Base-by-base conservation (phyloP, 2,329 filamentous ascomycete genomes). In the Aspergillus quadricinctus region DNA sequence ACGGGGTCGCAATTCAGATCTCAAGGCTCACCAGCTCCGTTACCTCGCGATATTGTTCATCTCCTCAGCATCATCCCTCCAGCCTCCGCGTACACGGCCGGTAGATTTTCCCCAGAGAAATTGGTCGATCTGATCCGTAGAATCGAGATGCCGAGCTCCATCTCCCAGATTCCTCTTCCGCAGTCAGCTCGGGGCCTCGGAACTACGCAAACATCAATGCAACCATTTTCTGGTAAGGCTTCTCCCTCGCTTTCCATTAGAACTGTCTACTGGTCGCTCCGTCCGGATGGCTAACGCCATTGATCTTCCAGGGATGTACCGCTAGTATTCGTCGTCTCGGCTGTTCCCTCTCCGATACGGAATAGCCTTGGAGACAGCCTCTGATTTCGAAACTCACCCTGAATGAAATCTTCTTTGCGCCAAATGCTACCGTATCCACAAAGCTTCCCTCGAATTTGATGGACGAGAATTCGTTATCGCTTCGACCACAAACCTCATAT, bases 111-210 rank as follows among this genome's bases (percentile, higher is more conserved):
- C 60, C 77, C 91, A 0, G 78, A 85, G 35, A 86, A 83, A 57
- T 80, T 97, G 76, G 87, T 94, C 6, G 82, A 84, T 31, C 78
- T 97, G 43, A 78, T 99, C 23, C 83, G 86, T 31, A 81, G 85
- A 53, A 84, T 88, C 6, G 78, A 83, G 25, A 79, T 94, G 9
- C 89, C 88, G 0, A 82, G 84, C 4, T 71, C 70, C 28, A 69
- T 75, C 35, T 66, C 69, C 19, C 75, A 77, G 55, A 68, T 76
- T 45, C 71, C 68, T 28, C 64, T 73, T n/a, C 69, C 69, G 4
- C 70, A 68, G 55, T 65, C 66, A 49, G 66, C 63, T 21, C 69
- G 69, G 50, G 70, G 70, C 35, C 58, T 71, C 28, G 66, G 66
- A 25, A 58, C 61, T 31, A 60, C 61, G 7, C 67, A 69, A 50